phyloP scores from a whole-genome alignment of 495 filamentous ascomycete species.

The Podospora sp. region DNA sequence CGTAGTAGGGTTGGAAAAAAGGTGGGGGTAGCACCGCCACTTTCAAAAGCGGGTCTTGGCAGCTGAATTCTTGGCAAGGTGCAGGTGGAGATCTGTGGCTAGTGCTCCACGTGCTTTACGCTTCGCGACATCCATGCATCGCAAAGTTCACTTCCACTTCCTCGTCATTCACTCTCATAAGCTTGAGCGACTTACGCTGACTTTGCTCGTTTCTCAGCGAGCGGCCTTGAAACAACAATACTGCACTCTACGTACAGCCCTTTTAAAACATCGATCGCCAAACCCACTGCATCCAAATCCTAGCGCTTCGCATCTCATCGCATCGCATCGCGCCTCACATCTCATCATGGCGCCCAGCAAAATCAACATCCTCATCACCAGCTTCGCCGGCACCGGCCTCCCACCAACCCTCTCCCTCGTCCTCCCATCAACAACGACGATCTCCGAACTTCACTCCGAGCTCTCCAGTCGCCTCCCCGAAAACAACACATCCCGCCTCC shows the following conservation, averaged over 20 bases:
- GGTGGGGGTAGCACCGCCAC: conserved; percentile 37
- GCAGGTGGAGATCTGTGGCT: conserved; percentile 22
- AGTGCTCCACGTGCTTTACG: neutral
- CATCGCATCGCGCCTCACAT: neutral
- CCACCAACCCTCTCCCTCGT: conserved; percentile 75
- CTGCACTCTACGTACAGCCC: too few species aligned
- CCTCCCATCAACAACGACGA: conserved; percentile 64
- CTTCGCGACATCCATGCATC: conserved; percentile 1
- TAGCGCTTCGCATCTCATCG: neutral
- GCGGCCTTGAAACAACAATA: too few species aligned
- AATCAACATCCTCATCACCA: conserved; percentile 81
- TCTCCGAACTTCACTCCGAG: conserved; percentile 64
- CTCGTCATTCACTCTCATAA: neutral
- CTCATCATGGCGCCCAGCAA: conserved; percentile 48
- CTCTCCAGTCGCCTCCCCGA: conserved; percentile 67
- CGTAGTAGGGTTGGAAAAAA: conserved; percentile 36
- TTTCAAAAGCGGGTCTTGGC: neutral
- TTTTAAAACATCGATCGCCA: neutral
- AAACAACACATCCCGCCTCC: conserved; percentile 50
- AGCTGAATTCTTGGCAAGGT: conserved; percentile 19
- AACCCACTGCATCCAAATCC: neutral
- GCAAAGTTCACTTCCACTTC: neutral
- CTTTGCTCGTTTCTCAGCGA: too few species aligned
- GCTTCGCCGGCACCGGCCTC: conserved; percentile 79
- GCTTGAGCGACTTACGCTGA: too few species aligned